Evolutionary conservation across 352 stramenopile species (phyloP), one percentile per base, ranked within the genome.

Genomic region (Pythium pectinolyticum): DNA sequence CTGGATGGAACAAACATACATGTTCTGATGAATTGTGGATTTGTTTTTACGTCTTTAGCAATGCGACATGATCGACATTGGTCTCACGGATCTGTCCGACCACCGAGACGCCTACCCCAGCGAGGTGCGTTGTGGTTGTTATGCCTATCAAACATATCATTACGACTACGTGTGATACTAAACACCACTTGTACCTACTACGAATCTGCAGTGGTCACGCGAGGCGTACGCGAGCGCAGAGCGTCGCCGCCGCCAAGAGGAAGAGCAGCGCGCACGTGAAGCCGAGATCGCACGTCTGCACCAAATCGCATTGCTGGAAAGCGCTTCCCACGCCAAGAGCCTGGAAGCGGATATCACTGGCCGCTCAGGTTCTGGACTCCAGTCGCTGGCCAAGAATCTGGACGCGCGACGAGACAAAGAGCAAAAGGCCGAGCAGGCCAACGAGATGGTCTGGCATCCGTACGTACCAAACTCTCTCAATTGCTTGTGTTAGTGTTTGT

Each of bases 371-470:
- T 78, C 72, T 9, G 79, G 89, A 40, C 61, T 92, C 24, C 73
- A 86, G 48, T 84, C 80, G 22, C 57, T 89, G 27, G 80, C 80
- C 5, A 89, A 89, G 47, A 73, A 89, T 40, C 66, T 89, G 24
- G 72, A 78, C 32, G 73, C 76, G 28, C 73, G 76, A 35, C 66
- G 74, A 45, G 59, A 78, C 30, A 80, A 90, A 47, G 84, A 93
- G 53, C 56, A 74, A 40, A 88, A 89, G 39, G 40, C 56, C 22
- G 80, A 89, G 27, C 77, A 89, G 40, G 60, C 82, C 39, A 86
- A 90, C 48, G 78, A 91, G 64, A 80, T 91, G 66, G 81, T 94
- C 10, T 94, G 84, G 84, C 86, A 94, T 54, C 84, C 84, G 84
- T 92, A 81, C 69, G 84, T 83, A 57, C n/a, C n/a, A n/a, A n/a